Conservation (phyloP, 805 yeast species). For the Cephaloascus fragrans region DNA sequence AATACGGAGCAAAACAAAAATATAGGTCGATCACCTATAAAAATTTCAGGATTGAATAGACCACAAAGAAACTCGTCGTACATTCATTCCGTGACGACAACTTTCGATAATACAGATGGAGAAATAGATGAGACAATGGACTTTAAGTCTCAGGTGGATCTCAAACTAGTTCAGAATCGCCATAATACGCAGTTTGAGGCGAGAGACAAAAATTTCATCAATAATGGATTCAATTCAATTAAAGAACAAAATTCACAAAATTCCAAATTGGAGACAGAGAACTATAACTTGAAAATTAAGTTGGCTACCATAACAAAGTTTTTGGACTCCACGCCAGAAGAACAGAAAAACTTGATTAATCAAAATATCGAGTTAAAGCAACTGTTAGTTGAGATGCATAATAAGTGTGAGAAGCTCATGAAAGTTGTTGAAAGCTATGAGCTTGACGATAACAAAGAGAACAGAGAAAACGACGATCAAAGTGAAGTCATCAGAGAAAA, state of each 20-base stretch:
- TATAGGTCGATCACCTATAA: background rate
- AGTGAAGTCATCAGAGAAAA: conserved; percentile 1
- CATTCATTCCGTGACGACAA: background rate
- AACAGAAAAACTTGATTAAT: conserved; percentile 23
- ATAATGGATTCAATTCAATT: background rate
- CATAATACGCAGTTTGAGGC: background rate
- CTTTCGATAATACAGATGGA: background rate
- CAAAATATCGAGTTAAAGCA: conserved; percentile 25
- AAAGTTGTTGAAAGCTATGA: conserved; percentile 3
- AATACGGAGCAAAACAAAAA: background rate
- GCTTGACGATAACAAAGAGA: conserved; percentile 2
- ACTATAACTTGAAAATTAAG: conserved; percentile 32
- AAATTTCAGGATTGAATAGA: background rate
- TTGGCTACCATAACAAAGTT: conserved; percentile 29
- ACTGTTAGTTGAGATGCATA: conserved; percentile 8
- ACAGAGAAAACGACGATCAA: no score
- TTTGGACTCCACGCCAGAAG: conserved; percentile 31
- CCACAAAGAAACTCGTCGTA: background rate
- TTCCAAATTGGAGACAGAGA: conserved; percentile 26
- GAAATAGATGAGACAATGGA: background rate
- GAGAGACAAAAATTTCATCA: background rate
- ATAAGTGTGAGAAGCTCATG: conserved; percentile 3
- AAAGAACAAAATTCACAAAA: conserved; percentile 7
- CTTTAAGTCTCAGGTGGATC: background rate
- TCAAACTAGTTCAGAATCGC: background rate